These are phyloP conservation scores for Prinsepia uniflora DNA, from an alignment of 306 rosid genomes.

Conservation along the genomic window DNA sequence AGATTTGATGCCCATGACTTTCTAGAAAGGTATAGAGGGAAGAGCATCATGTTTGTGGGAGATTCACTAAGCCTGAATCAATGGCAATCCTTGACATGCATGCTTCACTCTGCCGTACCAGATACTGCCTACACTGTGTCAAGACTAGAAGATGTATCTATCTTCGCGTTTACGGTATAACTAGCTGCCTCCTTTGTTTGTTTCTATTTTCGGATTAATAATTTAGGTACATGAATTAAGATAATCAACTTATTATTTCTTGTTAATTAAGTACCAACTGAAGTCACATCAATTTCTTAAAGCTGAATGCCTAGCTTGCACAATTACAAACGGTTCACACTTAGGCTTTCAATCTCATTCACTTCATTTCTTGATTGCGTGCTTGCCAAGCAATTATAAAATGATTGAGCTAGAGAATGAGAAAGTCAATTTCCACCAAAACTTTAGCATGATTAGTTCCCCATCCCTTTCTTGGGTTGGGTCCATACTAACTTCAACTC, in stretches of 20 bases:
- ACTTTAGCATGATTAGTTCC: background rate
- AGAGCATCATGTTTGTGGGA: slow-evolving; percentile 87
- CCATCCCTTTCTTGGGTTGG: background rate
- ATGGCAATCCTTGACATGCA: slow-evolving; percentile 85
- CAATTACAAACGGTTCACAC: background rate
- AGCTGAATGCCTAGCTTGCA: background rate
- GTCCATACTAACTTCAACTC: background rate
- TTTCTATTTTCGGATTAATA: background rate
- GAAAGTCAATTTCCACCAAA: slow-evolving; percentile 4
- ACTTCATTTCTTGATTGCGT: background rate
- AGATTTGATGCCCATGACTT: slow-evolving; percentile 68
- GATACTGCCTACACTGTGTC: slow-evolving; percentile 38
- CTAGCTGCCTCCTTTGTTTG: background rate
- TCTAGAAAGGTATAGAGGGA: slow-evolving; percentile 57
- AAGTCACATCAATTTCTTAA: background rate
- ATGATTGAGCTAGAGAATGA: background rate
- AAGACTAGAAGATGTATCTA: slow-evolving; percentile 59
- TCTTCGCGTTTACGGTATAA: slow-evolving; percentile 55
- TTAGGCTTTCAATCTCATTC: background rate
- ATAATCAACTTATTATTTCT: background rate
- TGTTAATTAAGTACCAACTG: background rate
- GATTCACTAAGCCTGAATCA: slow-evolving; percentile 85
- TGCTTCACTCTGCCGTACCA: slow-evolving; percentile 67
- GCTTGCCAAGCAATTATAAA: background rate
- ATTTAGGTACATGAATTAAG: background rate